Evolutionary conservation across 148 eudicot genomes (phyloP).

Genomic region (Polygonum aviculare): DNA sequence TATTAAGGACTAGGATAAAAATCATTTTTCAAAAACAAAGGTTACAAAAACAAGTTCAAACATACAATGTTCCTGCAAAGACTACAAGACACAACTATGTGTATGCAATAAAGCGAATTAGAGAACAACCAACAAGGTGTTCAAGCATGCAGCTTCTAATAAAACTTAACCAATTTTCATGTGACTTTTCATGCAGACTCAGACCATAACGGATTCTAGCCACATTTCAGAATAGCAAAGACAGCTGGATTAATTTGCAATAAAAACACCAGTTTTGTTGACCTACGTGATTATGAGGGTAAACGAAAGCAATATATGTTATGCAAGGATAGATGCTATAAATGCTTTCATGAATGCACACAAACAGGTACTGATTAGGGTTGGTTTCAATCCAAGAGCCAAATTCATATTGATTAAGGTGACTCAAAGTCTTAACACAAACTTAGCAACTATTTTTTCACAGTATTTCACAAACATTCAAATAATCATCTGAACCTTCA

Average conservation of each 20-base stretch:
- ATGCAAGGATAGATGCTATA: no score
- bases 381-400: neutral
- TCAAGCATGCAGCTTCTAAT: neutral
- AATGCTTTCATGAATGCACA: neutral
- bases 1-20: neutral
- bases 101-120: neutral
- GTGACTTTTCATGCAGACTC: neutral
- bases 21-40: neutral
- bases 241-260: neutral
- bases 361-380: neutral
- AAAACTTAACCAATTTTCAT: neutral
- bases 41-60: neutral
- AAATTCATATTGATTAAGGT: neutral
- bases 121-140: neutral
- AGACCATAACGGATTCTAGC: neutral
- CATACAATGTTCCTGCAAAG: neutral
- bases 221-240: neutral
- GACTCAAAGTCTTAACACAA: neutral
- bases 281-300: no score
- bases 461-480: conserved; percentile 4
- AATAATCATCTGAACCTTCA: conserved; percentile 48
- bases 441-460: neutral
- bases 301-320: no score
- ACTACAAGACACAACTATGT: neutral
- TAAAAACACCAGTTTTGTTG: neutral